Conservation (phyloP, 768 basidiomycete species). For the Mycena rosella region DNA sequence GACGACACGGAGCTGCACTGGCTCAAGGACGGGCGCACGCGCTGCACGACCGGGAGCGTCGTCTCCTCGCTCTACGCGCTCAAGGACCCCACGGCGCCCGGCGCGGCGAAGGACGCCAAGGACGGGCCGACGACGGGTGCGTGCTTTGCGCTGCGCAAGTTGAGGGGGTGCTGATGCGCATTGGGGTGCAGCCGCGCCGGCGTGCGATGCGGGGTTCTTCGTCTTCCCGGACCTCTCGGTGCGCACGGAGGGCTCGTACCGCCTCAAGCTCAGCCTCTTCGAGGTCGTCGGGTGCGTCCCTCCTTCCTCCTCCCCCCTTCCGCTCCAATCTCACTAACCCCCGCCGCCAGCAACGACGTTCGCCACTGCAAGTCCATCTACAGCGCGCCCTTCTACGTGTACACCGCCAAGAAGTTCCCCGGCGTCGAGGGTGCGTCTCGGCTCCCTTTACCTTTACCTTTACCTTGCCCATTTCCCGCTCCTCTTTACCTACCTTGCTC, state of each 20-base stretch:
- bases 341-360: slow-evolving; percentile 74
- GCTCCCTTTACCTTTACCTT: no score
- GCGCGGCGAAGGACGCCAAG: slow-evolving; percentile 52
- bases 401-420: slow-evolving; percentile 96
- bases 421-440: slow-evolving; percentile 93
- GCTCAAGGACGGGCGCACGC: slow-evolving; percentile 89
- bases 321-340: slow-evolving; percentile 2
- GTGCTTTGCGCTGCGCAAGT: no score
- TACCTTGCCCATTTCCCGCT: neutral
- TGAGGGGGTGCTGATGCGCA: no score
- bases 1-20: slow-evolving; percentile 92
- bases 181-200: slow-evolving; percentile 44
- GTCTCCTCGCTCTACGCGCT: slow-evolving; percentile 93
- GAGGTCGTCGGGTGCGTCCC: slow-evolving; percentile 93
- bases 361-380: slow-evolving; percentile 92
- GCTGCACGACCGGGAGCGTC: slow-evolving; percentile 91
- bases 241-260: slow-evolving; percentile 91
- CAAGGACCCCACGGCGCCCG: slow-evolving; percentile 65
- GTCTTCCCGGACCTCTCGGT: slow-evolving; percentile 97
- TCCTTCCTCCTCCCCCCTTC: neutral
- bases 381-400: slow-evolving; percentile 92
- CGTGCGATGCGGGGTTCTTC: slow-evolving; percentile 90
- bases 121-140: no score
- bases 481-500: neutral
- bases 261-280: slow-evolving; percentile 78